A percentile compares a stretch with the other conserved stretches of the same genome.
These are phyloP conservation scores for Nemania abortiva DNA, from an alignment of 2,329 filamentous ascomycete genomes.

Conservation along the genomic window DNA sequence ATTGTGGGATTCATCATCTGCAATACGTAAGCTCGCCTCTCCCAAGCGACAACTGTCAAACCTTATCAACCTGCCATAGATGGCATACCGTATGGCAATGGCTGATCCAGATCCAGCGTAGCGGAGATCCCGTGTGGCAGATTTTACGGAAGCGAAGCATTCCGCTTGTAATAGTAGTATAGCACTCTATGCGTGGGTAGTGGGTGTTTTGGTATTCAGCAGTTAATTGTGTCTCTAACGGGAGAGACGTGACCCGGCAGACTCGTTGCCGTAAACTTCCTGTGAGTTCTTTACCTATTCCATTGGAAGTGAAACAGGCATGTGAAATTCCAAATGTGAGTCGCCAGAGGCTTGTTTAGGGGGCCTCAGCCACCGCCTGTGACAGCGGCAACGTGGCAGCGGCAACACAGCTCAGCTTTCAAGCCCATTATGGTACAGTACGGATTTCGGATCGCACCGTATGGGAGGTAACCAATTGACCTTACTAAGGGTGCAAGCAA, in stretches of 20 bases:
- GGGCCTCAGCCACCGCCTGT: slow-evolving; percentile 23
- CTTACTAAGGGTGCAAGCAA: too few relatives aligned
- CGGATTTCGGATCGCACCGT: background rate
- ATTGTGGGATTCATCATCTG: background rate
- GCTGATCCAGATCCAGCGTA: background rate
- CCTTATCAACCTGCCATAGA: background rate
- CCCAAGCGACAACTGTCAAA: background rate
- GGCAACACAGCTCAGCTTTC: background rate
- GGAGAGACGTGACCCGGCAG: background rate
- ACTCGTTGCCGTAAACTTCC: background rate
- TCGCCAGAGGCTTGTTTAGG: background rate
- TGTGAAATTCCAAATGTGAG: slow-evolving; percentile 28
- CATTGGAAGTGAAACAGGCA: background rate
- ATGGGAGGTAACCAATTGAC: background rate
- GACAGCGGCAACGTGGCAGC: slow-evolving; percentile 11
- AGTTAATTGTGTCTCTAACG: too few relatives aligned
- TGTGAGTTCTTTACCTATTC: background rate
- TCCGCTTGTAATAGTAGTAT: background rate
- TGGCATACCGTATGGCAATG: background rate
- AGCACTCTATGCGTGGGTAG: too few relatives aligned
- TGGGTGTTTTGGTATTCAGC: too few relatives aligned
- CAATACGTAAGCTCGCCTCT: background rate
- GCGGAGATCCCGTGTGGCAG: background rate
- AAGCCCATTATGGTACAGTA: background rate
- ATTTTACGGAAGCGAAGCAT: background rate